Conservation (phyloP, 2,329 filamentous ascomycete genomes). For the Fusarium nodosum region DNA sequence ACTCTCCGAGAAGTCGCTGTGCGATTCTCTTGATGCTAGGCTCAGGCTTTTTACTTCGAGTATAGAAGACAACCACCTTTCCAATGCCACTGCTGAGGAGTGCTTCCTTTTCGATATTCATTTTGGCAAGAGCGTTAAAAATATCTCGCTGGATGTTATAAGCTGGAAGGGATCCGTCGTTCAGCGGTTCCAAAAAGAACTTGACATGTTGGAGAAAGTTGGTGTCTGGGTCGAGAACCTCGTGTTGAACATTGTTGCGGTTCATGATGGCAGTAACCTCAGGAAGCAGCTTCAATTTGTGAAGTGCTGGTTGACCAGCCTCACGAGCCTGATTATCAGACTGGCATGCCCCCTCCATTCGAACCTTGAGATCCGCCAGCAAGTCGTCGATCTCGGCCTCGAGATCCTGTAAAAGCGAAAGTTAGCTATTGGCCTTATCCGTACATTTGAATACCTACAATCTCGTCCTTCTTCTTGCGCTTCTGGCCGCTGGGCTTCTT, state of each 20-base stretch:
- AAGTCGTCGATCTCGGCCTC: constrained; percentile 92
- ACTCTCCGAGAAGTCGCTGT: constrained; percentile 91
- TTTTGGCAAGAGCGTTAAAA: constrained; percentile 81
- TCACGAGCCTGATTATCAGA: constrained; percentile 87
- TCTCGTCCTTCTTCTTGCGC: constrained; percentile 86
- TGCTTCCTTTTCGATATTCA: constrained; percentile 92
- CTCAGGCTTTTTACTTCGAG: constrained; percentile 91
- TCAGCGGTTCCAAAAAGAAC: constrained; percentile 96
- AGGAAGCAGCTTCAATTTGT: constrained; percentile 94
- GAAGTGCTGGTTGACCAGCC: constrained; percentile 82
- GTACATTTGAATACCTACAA: constrained; percentile 67
- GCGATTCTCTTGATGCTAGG: constrained; percentile 92
- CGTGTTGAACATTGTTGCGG: constrained; percentile 86
- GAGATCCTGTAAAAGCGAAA: constrained; percentile 72
- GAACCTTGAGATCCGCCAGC: constrained; percentile 86
- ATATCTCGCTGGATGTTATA: constrained; percentile 98
- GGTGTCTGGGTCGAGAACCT: constrained; percentile 91
- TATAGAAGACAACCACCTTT: constrained; percentile 97
- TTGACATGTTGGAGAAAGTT: constrained; percentile 95
- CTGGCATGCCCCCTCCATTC: constrained; percentile 92
- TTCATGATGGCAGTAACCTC: constrained; percentile 91
- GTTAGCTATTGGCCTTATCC: constrained; percentile 38
- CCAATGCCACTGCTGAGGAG: constrained; percentile 93
- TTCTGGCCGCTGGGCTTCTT: constrained; percentile 79
- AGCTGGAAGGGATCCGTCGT: constrained; percentile 92